A percentile compares a stretch with the other conserved stretches of the same genome.
Conservation (phyloP, 2,329 filamentous ascomycete genomes). For the Xylaria sp. region DNA sequence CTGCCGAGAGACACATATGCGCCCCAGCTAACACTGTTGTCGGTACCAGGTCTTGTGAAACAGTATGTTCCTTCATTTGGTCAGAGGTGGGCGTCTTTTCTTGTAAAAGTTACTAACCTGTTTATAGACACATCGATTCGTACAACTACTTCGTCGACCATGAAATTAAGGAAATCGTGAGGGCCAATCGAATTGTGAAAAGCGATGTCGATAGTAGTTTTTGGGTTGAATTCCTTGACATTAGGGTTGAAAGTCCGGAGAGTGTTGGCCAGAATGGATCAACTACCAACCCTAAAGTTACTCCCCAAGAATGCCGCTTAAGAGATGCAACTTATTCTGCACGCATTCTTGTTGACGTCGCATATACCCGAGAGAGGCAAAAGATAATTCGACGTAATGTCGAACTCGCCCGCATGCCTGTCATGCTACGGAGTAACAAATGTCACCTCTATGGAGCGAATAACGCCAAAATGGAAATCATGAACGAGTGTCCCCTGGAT, state of each 20-base stretch:
- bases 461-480: slow-evolving; percentile 86
- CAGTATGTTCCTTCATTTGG: slow-evolving; percentile 63
- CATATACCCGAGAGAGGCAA: slow-evolving; percentile 84
- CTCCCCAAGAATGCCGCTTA: slow-evolving; percentile 94
- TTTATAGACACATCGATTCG: slow-evolving; percentile 82
- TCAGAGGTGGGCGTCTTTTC: background rate
- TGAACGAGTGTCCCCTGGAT: slow-evolving; percentile 96
- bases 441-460: slow-evolving; percentile 86
- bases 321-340: slow-evolving; percentile 98
- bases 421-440: slow-evolving; percentile 97
- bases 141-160: slow-evolving; percentile 99
- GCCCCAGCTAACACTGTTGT: slow-evolving; percentile 18
- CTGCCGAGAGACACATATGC: slow-evolving; percentile 19
- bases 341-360: slow-evolving; percentile 91
- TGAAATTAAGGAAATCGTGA: slow-evolving; percentile 95
- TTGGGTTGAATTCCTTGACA: slow-evolving; percentile 92
- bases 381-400: slow-evolving; percentile 79
- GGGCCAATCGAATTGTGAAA: slow-evolving; percentile 86
- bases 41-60: slow-evolving; percentile 72
- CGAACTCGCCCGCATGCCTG: slow-evolving; percentile 87
- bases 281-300: slow-evolving; percentile 78
- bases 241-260: slow-evolving; percentile 84
- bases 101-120: slow-evolving; percentile 29
- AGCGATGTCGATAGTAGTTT: slow-evolving; percentile 95
- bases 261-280: slow-evolving; percentile 79